A percentile compares a stretch with the other conserved stretches of the same genome.
Evolutionary conservation across 129 eudicot genomes (phyloP).

Genomic region (Rutidosis leptorrhynchoides): DNA sequence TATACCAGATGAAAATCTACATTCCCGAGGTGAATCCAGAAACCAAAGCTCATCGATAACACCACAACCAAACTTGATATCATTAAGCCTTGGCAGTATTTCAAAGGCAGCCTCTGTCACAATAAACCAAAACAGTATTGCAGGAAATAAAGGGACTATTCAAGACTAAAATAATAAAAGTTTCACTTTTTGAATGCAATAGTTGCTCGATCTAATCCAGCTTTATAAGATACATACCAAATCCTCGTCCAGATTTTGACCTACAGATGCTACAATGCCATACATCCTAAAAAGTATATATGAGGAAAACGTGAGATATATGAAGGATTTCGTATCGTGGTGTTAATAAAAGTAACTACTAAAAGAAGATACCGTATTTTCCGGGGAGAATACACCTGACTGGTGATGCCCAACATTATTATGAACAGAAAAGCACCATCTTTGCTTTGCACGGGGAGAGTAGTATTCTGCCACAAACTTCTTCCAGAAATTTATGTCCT

Average conservation of each 20-base stretch:
- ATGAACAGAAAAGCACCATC: slow-evolving; percentile 81
- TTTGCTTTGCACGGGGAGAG: slow-evolving; percentile 86
- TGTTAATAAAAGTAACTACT: background rate
- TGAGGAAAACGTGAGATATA: background rate
- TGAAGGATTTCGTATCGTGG: background rate
- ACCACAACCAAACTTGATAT: slow-evolving; percentile 80
- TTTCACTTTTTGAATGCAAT: background rate
- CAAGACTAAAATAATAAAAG: background rate
- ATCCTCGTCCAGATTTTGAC: slow-evolving; percentile 88
- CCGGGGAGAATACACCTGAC: slow-evolving; percentile 66
- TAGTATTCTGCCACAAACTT: slow-evolving; percentile 82
- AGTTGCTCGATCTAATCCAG: background rate
- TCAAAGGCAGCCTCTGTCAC: slow-evolving; percentile 77
- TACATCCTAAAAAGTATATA: slow-evolving; percentile 47
- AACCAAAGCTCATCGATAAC: slow-evolving; percentile 74
- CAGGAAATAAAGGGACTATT: too few relatives aligned
- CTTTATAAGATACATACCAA: slow-evolving; percentile 51
- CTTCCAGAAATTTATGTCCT: slow-evolving; percentile 72
- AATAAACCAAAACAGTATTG: slow-evolving; percentile 36
- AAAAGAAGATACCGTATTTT: slow-evolving; percentile 48
- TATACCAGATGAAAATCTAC: slow-evolving; percentile 56
- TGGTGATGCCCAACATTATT: slow-evolving; percentile 74
- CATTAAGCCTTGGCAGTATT: slow-evolving; percentile 76
- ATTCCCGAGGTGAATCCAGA: slow-evolving; percentile 76
- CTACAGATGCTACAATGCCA: slow-evolving; percentile 96